Evolutionary conservation across 2,329 filamentous ascomycete species (phyloP), one percentile per base, ranked within the genome.

Genomic region (Cryphonectria naterciae): DNA sequence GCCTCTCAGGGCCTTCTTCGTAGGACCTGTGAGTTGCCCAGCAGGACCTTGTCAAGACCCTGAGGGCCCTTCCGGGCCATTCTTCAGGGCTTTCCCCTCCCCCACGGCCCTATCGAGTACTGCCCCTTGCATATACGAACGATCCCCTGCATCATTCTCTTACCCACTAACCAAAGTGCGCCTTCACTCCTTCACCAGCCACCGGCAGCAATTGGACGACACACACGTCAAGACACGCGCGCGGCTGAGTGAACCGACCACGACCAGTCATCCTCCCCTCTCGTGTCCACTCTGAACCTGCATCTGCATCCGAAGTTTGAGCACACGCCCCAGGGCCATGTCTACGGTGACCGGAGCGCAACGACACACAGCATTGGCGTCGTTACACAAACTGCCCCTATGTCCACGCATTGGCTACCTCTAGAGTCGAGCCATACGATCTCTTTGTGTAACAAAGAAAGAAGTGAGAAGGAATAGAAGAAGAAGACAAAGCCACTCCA

Each of bases 181-280:
- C 22, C 60, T 15, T n/a, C 60, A 2, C 60, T 35, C 13, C 2
- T 22, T 25, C 32, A n/a, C 39, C 39, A 41, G 37, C 39, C 15
- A n/a, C 28, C n/a, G 11, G 60, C 39, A 41, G 37, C n/a, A 25
- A n/a, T 63, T 41, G n/a, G 60, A 39, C n/a, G 22, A 39, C 61
- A 46, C 54, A 35, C 54, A 32, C 54, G 22, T 19, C 54, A 17
- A 35, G 25, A 28, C 52, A 64, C 61, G 41, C 61, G 60, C 60
- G 61, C 61, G 61, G 35, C 39, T 64, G 41, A 46, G 22, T 17
- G 25, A 32, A n/a, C 61, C 35, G 22, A 43, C 61, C 61, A 46
- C 61, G 25, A 25, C 61, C 61, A 64, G 61, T 64, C 61, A 4
- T 64, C 6, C 22, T 39, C 39, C 15, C 61, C 25, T 64, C 37